Evolutionary conservation across 73 alveolate genomes (phyloP).

Genomic region (Tetrahymena elliotti): DNA sequence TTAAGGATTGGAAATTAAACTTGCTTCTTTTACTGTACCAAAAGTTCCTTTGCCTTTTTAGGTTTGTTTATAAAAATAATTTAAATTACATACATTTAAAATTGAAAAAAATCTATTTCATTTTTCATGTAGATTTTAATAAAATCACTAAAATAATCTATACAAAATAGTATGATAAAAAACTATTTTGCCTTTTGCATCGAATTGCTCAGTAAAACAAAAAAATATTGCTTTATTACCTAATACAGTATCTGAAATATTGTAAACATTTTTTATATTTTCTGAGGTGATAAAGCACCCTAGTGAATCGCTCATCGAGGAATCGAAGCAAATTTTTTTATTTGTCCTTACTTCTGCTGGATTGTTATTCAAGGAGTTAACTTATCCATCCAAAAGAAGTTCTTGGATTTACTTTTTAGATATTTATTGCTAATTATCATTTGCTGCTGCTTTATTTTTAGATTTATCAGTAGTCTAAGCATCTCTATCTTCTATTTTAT

Average conservation of each 20-base stretch:
- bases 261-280: neutral
- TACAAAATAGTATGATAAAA: no score
- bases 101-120: neutral
- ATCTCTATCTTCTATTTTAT: neutral
- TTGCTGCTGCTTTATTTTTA: neutral
- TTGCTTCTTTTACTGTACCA: neutral
- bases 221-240: neutral
- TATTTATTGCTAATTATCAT: neutral
- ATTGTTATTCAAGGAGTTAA: neutral
- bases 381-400: neutral
- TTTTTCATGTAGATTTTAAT: neutral
- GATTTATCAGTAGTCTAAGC: neutral
- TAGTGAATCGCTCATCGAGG: neutral
- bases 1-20: neutral
- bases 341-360: neutral
- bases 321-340: neutral
- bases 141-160: no score
- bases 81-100: neutral
- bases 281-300: neutral
- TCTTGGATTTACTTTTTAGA: neutral
- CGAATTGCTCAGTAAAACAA: no score
- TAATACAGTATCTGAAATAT: neutral
- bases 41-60: neutral
- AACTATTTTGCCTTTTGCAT: no score
- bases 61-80: neutral